Evolutionary conservation across 805 yeast species (phyloP).

Genomic region (Monosporozyma aquatica): DNA sequence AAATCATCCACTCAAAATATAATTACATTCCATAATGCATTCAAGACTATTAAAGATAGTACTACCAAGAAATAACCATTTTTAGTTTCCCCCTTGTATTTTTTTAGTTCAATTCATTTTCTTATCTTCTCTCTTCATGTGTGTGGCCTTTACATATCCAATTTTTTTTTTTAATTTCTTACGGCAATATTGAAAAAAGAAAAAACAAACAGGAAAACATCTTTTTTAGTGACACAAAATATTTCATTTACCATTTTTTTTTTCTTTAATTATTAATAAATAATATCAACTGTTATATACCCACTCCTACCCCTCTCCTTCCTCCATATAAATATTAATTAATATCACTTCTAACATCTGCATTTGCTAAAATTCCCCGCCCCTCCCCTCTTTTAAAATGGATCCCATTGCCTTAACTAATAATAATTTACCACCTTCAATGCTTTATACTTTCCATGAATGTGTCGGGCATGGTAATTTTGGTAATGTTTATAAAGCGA

Average conservation of each 20-base stretch:
- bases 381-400: neutral
- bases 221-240: slow-evolving; percentile 1
- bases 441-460: slow-evolving; percentile 33
- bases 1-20: slow-evolving; percentile 6
- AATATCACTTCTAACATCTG: too few species aligned
- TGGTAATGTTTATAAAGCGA: slow-evolving; percentile 75
- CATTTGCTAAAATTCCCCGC: too few species aligned
- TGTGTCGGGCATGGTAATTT: slow-evolving; percentile 79
- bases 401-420: neutral
- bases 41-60: slow-evolving; percentile 4
- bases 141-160: neutral
- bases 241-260: neutral
- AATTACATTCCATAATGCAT: slow-evolving; percentile 7
- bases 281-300: too few species aligned
- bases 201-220: too few species aligned
- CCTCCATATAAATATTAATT: too few species aligned
- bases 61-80: neutral
- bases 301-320: too few species aligned
- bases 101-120: too few species aligned
- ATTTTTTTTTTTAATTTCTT: neutral
- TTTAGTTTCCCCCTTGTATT: too few species aligned
- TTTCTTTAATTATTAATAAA: neutral
- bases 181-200: too few species aligned
- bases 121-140: too few species aligned
- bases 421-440: slow-evolving; percentile 18